Conservation (phyloP, 164 flowering plant species). For the Kingdonia uniflora region DNA sequence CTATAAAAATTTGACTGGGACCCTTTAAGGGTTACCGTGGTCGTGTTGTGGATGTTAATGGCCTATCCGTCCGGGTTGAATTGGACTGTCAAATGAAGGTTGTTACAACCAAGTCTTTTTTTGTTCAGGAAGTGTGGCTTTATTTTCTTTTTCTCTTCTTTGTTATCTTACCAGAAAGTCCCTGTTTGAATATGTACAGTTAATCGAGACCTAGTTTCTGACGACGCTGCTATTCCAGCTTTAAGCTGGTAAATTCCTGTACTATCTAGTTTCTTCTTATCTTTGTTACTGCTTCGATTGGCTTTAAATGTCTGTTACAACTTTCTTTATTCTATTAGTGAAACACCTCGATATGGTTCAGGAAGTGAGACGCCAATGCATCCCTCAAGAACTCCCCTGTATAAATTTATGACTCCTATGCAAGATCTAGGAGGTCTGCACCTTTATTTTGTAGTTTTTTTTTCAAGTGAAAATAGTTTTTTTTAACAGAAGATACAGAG, state of each 20-base stretch:
- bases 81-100: conserved; percentile 90
- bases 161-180: background rate
- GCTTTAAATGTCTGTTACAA: background rate
- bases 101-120: conserved; percentile 64
- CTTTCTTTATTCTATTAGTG: conserved; percentile 30
- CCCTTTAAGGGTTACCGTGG: conserved; percentile 93
- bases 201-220: conserved; percentile 56
- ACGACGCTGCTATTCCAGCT: conserved; percentile 53
- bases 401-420: conserved; percentile 90
- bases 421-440: conserved; percentile 81
- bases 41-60: conserved; percentile 69
- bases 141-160: background rate
- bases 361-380: conserved; percentile 98
- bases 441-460: conserved; percentile 28
- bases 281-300: background rate
- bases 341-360: conserved; percentile 50
- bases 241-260: conserved; percentile 80
- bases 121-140: background rate
- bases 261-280: background rate
- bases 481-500: no score
- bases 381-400: conserved; percentile 92
- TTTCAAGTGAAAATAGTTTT: background rate
- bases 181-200: conserved; percentile 58
- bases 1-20: conserved; percentile 70
- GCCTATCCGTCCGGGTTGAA: conserved; percentile 66